phyloP scores from a whole-genome alignment of 495 filamentous ascomycete genomes.

The Penicillium verhagenii region DNA sequence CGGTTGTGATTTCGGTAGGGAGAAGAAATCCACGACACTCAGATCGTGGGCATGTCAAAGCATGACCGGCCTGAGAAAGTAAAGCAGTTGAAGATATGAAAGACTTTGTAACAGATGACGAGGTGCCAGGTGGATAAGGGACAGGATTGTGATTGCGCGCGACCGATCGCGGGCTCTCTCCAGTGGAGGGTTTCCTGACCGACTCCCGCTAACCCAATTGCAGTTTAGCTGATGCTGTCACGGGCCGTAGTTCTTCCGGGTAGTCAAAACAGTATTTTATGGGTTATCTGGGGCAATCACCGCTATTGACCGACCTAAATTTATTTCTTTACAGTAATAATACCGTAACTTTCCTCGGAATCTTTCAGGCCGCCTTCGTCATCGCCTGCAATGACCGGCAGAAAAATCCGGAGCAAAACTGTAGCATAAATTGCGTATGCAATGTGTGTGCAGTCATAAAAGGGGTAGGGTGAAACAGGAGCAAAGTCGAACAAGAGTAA shows the following conservation, averaged over 20 bases:
- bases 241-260: conserved; percentile 18
- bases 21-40: conserved; percentile 15
- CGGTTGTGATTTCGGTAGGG: conserved; percentile 1
- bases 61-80: conserved; percentile 18
- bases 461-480: not conserved
- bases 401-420: conserved; percentile 23
- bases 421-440: not conserved
- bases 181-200: conserved; percentile 42
- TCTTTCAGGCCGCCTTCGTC: conserved; percentile 31
- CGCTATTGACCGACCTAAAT: not conserved
- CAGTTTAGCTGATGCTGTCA: conserved; percentile 2
- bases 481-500: not conserved
- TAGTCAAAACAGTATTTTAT: not conserved
- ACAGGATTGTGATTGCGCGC: conserved; percentile 41
- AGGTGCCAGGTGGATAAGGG: conserved; percentile 3
- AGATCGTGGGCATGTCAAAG: conserved; percentile 23
- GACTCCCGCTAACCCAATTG: conserved; percentile 30
- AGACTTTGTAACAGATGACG: conserved; percentile 3
- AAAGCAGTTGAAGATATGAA: conserved; percentile 1
- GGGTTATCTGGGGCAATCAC: not conserved
- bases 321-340: not conserved
- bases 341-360: conserved; percentile 3
- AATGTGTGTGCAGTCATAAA: not conserved
- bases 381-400: conserved; percentile 26
- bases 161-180: conserved; percentile 44